These are phyloP conservation scores for Tephrocybe sp. DNA, from an alignment of 768 basidiomycete species.

Conservation along the genomic window DNA sequence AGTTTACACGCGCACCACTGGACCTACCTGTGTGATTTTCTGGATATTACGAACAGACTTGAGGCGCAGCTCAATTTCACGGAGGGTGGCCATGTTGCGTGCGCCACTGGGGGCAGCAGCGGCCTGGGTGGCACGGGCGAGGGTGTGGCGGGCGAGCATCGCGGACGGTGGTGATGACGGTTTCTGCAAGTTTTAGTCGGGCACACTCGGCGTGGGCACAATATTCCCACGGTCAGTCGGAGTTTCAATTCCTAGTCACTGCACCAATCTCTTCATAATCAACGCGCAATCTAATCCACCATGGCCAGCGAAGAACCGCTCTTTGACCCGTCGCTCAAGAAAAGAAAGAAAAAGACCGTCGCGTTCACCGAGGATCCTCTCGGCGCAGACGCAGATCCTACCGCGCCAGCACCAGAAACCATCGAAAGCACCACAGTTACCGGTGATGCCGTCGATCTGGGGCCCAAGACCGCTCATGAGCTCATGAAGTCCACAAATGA, in stretches of 20 bases:
- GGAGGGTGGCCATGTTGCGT: slow-evolving; percentile 94
- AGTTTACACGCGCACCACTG: slow-evolving; percentile 7
- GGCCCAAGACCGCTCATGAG: slow-evolving; percentile 72
- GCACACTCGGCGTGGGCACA: slow-evolving; percentile 36
- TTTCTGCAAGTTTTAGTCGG: slow-evolving; percentile 28
- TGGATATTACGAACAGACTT: slow-evolving; percentile 98
- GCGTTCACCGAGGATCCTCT: slow-evolving; percentile 84
- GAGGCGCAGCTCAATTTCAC: slow-evolving; percentile 93
- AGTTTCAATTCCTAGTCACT: slow-evolving; percentile 17
- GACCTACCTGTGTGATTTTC: slow-evolving; percentile 95
- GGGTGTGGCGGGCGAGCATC: slow-evolving; percentile 48
- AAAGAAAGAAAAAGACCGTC: slow-evolving; percentile 85
- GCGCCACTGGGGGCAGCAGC: slow-evolving; percentile 46
- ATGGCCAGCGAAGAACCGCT: slow-evolving; percentile 73
- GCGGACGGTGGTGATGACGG: slow-evolving; percentile 24
- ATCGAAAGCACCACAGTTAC: slow-evolving; percentile 69
- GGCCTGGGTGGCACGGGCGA: slow-evolving; percentile 38
- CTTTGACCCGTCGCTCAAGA: slow-evolving; percentile 82
- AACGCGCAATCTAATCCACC: slow-evolving; percentile 11
- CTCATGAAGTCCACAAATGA: slow-evolving; percentile 57
- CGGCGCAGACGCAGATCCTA: slow-evolving; percentile 80
- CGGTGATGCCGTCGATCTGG: slow-evolving; percentile 75
- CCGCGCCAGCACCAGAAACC: slow-evolving; percentile 68
- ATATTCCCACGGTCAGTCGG: slow-evolving; percentile 31
- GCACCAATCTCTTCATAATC: not conserved